Base-by-base conservation (phyloP, 768 basidiomycete species). In the Lentinula detonsa region DNA sequence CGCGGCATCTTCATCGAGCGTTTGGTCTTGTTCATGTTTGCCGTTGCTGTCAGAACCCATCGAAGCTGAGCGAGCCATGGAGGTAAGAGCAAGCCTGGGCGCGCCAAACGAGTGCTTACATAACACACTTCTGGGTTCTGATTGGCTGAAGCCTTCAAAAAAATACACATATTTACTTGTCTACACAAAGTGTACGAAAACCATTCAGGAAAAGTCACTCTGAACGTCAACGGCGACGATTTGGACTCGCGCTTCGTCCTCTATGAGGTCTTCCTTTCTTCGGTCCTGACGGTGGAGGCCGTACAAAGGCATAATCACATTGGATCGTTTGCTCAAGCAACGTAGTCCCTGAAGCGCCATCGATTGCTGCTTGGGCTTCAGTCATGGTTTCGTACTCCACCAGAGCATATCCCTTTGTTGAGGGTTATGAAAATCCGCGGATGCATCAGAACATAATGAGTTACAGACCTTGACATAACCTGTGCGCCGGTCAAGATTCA, bases 381-480 rank as follows among this genome's bases (percentile, higher is more conserved):
- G 87, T 81, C 85, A 92, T 90, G 5, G 93, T 95, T 69, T 95
- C 94, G 72, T 98, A 99, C 74, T 99, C 97, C 55, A 99, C 93
- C 59, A 99, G 78, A 4, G 95, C 96, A 76, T 99, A 99, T 46
- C 97, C 97, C 96, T 98, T 16, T 51, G 68, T n/a, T 42, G 40
- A 43, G 28, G 52, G 57, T 58, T 51, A 15, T 37, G 49, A 16
- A 39, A 9, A 63, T 39, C 23, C 43, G 62, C 34, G 49, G 33
- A 58, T 15, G 21, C 9, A 13, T 28, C 2, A 4, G 43, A n/a
- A 18, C 8, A 10, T 43, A 15, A 13, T 5, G 10, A 53, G 48
- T 21, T 16, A 67, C 83, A 48, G 64, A 93, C 96, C 87, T 98
- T 99, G 70, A 98, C 96, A 75, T 97, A 99, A 71, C 97, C 97